Conservation (phyloP, 441 rosid genomes). For the Adansonia grandidieri region DNA sequence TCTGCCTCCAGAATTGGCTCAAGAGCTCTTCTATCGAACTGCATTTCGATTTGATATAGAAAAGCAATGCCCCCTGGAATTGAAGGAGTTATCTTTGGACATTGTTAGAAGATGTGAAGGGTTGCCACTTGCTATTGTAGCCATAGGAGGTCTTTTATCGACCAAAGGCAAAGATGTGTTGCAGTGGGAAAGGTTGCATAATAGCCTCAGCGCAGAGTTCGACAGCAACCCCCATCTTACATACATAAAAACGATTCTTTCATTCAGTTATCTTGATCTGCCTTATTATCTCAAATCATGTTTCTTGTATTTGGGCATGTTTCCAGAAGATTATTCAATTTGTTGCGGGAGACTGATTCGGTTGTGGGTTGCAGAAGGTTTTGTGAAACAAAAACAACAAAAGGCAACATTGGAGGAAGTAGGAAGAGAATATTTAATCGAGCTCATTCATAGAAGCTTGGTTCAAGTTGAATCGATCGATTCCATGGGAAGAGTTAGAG, state of each 20-base stretch:
- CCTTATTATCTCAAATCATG: slow-evolving; percentile 22
- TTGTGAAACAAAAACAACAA: slow-evolving; percentile 5
- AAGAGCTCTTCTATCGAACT: slow-evolving; percentile 12
- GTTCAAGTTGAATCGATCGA: slow-evolving; percentile 18
- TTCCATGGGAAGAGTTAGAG: slow-evolving; percentile 2
- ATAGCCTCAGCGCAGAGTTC: background rate
- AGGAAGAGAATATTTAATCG: slow-evolving; percentile 16
- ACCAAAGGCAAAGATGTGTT: background rate
- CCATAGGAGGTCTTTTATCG: slow-evolving; percentile 23
- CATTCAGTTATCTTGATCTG: slow-evolving; percentile 12
- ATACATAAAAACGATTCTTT: background rate
- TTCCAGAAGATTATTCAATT: too few relatives aligned
- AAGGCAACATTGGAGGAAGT: slow-evolving; percentile 11
- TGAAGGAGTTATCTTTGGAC: background rate
- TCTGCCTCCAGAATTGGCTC: background rate
- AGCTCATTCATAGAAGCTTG: slow-evolving; percentile 26
- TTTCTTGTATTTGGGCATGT: background rate
- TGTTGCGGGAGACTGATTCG: too few relatives aligned
- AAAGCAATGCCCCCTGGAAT: background rate
- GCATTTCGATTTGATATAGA: background rate
- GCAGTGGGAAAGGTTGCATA: slow-evolving; percentile 12
- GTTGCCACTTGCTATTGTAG: slow-evolving; percentile 11
- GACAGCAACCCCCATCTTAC: background rate
- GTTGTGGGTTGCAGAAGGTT: background rate
- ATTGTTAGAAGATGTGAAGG: background rate